phyloP scores from a whole-genome alignment of 2,329 filamentous ascomycete genomes.

The Calonectria pteridis region DNA sequence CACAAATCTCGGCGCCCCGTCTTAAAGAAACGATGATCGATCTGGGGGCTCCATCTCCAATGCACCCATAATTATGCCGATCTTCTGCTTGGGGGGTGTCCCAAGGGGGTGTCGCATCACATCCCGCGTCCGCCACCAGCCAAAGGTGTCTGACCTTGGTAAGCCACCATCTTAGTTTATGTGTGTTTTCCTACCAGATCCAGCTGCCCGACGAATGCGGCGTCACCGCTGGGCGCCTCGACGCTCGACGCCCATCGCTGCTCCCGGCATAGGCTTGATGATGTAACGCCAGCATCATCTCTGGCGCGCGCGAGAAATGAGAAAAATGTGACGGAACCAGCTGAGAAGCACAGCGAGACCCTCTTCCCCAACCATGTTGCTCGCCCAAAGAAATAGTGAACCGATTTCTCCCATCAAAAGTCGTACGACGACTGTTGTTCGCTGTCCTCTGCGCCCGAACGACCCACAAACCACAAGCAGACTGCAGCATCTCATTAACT shows the following conservation, averaged over 20 bases:
- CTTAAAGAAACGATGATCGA: slow-evolving; percentile 12
- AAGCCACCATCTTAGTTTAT: slow-evolving; percentile 14
- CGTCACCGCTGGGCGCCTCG: background rate
- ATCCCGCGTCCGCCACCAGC: slow-evolving; percentile 16
- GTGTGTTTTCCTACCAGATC: background rate
- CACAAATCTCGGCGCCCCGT: slow-evolving; percentile 15
- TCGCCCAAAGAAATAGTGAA: background rate
- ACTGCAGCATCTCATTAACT: slow-evolving; percentile 5
- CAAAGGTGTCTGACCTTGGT: slow-evolving; percentile 13
- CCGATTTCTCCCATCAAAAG: slow-evolving; percentile 1
- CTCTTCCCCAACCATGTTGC: background rate
- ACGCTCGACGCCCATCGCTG: background rate
- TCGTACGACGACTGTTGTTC: slow-evolving; percentile 29
- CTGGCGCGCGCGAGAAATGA: background rate
- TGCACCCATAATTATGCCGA: slow-evolving; percentile 15
- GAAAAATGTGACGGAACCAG: background rate
- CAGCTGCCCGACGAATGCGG: background rate
- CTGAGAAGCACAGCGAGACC: background rate
- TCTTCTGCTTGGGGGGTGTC: background rate
- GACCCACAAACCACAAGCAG: slow-evolving; percentile 14
- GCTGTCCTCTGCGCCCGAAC: background rate
- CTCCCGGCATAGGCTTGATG: background rate
- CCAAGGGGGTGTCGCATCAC: slow-evolving; percentile 6
- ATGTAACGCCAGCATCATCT: background rate
- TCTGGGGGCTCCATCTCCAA: slow-evolving; percentile 23